These are phyloP conservation scores for Pyrus hybrid DNA, from an alignment of 331 rosid species.

Conservation along the genomic window DNA sequence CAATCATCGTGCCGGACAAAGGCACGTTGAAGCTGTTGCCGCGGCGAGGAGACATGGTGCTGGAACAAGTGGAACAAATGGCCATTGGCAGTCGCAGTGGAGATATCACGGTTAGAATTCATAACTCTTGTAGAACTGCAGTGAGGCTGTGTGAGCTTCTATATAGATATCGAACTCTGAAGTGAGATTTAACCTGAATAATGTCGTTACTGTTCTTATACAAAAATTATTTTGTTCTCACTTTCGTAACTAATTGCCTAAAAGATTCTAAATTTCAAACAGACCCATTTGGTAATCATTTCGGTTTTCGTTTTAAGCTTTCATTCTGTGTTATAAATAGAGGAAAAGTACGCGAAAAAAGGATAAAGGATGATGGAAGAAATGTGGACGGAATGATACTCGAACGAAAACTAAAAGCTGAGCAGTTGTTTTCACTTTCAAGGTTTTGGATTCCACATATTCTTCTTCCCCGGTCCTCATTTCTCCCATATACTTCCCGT, in stretches of 20 bases:
- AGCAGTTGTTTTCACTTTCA: no score
- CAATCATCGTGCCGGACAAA: constrained; percentile 40
- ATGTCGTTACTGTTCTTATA: background rate
- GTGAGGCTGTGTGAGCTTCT: constrained; percentile 1
- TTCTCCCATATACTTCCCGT: no score
- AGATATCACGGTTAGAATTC: background rate
- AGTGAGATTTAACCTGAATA: background rate
- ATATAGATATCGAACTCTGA: background rate
- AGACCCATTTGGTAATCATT: background rate
- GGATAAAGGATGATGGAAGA: background rate
- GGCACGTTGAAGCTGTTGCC: constrained; percentile 27
- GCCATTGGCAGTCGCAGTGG: background rate
- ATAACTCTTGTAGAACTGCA: background rate
- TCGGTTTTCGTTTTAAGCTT: background rate
- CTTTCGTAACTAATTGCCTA: background rate
- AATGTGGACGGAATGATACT: background rate
- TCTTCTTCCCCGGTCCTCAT: no score
- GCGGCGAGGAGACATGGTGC: constrained; percentile 22
- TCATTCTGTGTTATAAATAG: background rate
- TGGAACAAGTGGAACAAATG: background rate
- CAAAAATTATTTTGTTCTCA: background rate
- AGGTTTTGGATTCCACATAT: no score
- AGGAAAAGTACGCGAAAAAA: background rate
- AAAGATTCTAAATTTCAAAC: background rate
- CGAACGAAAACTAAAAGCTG: no score